These are phyloP conservation scores for Phascolomyces articulosus DNA, from an alignment of 371 early-diverging fungal genomes.

Conservation along the genomic window DNA sequence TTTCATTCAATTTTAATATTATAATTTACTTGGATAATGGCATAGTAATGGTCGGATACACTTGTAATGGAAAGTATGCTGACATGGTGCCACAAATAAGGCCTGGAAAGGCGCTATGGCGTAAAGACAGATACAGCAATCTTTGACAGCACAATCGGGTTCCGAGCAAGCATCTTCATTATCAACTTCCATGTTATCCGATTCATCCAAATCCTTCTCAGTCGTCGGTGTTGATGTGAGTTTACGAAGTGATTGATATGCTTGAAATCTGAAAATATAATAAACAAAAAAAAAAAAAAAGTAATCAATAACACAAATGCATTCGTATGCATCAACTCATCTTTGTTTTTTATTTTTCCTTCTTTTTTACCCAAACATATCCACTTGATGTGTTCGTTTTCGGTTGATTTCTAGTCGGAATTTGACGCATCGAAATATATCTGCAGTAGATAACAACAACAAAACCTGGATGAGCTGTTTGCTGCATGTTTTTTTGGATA, in stretches of 20 bases:
- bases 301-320: too few species aligned
- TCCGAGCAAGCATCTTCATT: not conserved
- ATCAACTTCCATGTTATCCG: not conserved
- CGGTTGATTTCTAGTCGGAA: constrained; percentile 77
- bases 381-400: constrained; percentile 12
- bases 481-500: too few species aligned
- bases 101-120: constrained; percentile 90
- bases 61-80: constrained; percentile 94
- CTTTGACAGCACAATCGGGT: constrained; percentile 33
- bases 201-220: not conserved
- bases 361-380: constrained; percentile 7
- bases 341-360: not conserved
- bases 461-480: not conserved
- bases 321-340: too few species aligned
- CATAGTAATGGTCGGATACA: constrained; percentile 74
- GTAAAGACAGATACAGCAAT: constrained; percentile 96
- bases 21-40: constrained; percentile 50
- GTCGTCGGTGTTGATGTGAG: constrained; percentile 3
- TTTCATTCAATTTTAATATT: too few species aligned
- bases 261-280: not conserved
- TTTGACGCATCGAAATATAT: constrained; percentile 72
- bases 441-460: constrained; percentile 22
- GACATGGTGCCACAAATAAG: constrained; percentile 94
- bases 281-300: not conserved
- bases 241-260: not conserved